phyloP scores from a whole-genome alignment of 1,139 yeast genomes.

The Hyphopichia fennica region DNA sequence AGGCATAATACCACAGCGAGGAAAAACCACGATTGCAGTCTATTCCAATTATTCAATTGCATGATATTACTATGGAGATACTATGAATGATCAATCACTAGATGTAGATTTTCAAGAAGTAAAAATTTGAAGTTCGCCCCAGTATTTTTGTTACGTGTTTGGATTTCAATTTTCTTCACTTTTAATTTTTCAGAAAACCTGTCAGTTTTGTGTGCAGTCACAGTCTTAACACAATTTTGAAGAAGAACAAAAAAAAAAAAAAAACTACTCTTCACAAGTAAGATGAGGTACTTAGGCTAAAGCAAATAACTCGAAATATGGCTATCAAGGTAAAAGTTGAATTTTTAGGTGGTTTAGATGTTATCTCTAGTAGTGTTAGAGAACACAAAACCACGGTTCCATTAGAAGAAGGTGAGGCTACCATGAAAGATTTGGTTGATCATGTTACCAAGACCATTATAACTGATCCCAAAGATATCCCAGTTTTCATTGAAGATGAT shows the following conservation, averaged over 20 bases:
- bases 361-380: constrained; percentile 54
- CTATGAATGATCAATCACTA: too few relatives aligned
- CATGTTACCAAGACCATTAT: constrained; percentile 57
- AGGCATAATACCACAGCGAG: not conserved
- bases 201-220: not conserved
- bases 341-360: constrained; percentile 70
- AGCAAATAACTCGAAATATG: constrained; percentile 10
- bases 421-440: constrained; percentile 57
- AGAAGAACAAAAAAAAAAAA: not conserved
- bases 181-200: not conserved
- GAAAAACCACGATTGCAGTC: not conserved
- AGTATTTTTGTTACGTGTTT: constrained; percentile 1
- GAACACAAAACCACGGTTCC: constrained; percentile 46
- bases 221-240: not conserved
- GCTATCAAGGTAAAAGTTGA: constrained; percentile 39
- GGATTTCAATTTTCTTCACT: not conserved
- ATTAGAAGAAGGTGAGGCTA: constrained; percentile 44
- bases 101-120: too few relatives aligned
- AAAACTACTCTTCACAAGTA: too few relatives aligned
- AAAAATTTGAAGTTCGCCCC: not conserved
- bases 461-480: constrained; percentile 60
- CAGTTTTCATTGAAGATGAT: constrained; percentile 80
- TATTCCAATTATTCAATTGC: constrained; percentile 1
- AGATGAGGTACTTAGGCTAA: too few relatives aligned
- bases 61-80: not conserved